A percentile compares a stretch with the other conserved stretches of the same genome.
phyloP scores from a whole-genome alignment of 805 yeast genomes.

The Yamadazyma endophytica region DNA sequence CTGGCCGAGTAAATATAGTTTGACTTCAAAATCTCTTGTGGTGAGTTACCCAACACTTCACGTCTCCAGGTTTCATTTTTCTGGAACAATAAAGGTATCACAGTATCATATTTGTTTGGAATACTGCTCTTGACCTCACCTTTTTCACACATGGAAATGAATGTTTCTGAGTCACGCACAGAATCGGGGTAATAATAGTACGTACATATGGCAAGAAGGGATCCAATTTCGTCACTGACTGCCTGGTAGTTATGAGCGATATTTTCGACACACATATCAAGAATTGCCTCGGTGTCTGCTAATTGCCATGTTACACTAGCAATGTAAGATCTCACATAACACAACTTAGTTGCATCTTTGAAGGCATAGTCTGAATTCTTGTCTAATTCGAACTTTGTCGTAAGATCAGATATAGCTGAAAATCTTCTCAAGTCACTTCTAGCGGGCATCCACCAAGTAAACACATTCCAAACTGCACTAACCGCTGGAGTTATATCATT shows the following conservation, averaged over 20 bases:
- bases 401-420: conserved; percentile 43
- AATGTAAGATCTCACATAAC: conserved; percentile 49
- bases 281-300: conserved; percentile 43
- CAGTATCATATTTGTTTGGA: conserved; percentile 12
- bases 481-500: conserved; percentile 72
- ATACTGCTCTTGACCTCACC: conserved; percentile 19
- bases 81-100: conserved; percentile 42
- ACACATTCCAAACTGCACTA: conserved; percentile 66
- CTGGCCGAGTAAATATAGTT: conserved; percentile 61
- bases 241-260: conserved; percentile 67
- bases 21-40: conserved; percentile 57
- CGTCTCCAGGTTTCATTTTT: conserved; percentile 40
- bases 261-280: conserved; percentile 41
- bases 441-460: conserved; percentile 69
- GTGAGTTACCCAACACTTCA: conserved; percentile 31
- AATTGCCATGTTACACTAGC: conserved; percentile 53
- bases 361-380: conserved; percentile 58
- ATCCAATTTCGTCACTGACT: conserved; percentile 67
- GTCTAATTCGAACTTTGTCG: conserved; percentile 47
- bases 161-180: conserved; percentile 31
- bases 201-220: conserved; percentile 48
- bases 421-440: conserved; percentile 66
- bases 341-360: conserved; percentile 56
- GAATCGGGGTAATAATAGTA: conserved; percentile 42
- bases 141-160: conserved; percentile 34